These are phyloP conservation scores for Saccharomycopsis microspora DNA, from an alignment of 805 yeast species.

Conservation along the genomic window DNA sequence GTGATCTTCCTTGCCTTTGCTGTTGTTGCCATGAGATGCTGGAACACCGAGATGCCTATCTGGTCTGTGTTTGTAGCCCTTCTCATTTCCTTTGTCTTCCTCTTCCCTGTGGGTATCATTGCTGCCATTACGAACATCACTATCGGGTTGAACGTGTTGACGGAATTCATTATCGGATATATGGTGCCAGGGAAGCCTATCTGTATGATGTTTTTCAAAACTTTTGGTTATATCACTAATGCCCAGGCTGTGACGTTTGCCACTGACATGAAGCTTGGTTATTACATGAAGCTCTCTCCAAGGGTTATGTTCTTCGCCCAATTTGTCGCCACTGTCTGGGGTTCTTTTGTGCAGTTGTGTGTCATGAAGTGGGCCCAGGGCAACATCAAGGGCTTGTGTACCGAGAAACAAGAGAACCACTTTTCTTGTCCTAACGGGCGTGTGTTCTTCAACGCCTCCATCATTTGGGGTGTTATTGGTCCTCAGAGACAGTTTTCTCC, in stretches of 20 bases:
- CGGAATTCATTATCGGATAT: constrained; percentile 56
- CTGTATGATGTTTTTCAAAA: constrained; percentile 52
- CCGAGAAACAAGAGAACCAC: constrained; percentile 27
- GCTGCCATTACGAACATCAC: constrained; percentile 50
- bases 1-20: constrained; percentile 34
- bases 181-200: constrained; percentile 50
- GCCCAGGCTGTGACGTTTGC: constrained; percentile 43
- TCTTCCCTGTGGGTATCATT: constrained; percentile 52
- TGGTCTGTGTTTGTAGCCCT: constrained; percentile 54
- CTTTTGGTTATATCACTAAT: constrained; percentile 44
- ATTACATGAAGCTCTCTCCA: constrained; percentile 56
- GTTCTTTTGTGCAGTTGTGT: constrained; percentile 30
- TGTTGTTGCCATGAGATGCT: constrained; percentile 28
- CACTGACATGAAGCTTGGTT: constrained; percentile 50
- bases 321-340: constrained; percentile 33
- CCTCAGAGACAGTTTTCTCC: constrained; percentile 43
- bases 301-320: constrained; percentile 45
- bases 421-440: constrained; percentile 37
- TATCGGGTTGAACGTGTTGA: constrained; percentile 49
- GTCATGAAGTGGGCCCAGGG: constrained; percentile 32
- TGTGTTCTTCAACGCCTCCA: constrained; percentile 42
- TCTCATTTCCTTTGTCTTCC: constrained; percentile 39
- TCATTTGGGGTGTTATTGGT: constrained; percentile 58
- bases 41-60: constrained; percentile 35
- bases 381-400: constrained; percentile 32